These are phyloP conservation scores for Lachnellula cervina DNA, from an alignment of 2,329 filamentous ascomycete genomes.

Conservation along the genomic window DNA sequence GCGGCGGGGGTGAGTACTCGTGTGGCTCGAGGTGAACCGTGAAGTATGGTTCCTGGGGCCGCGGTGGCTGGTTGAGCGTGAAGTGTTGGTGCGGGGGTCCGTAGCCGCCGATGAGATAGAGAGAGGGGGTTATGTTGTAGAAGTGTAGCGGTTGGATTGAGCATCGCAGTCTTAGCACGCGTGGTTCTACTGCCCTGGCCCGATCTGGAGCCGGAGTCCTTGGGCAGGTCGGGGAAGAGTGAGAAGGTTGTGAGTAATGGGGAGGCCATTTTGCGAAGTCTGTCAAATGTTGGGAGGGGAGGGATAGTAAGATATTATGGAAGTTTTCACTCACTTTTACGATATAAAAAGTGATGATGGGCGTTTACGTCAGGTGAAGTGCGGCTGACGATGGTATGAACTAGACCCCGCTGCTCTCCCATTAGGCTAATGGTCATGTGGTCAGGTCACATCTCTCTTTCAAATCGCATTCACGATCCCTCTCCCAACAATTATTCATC, in stretches of 20 bases:
- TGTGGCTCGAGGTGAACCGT: neutral
- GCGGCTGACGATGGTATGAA: too few relatives aligned
- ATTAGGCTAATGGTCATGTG: too few relatives aligned
- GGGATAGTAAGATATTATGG: neutral
- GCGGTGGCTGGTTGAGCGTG: neutral
- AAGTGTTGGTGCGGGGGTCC: neutral
- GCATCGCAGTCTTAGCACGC: neutral
- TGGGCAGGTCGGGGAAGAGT: conserved; percentile 9
- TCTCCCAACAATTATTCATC: too few relatives aligned
- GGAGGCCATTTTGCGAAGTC: neutral
- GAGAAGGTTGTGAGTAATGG: neutral
- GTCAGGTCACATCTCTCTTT: too few relatives aligned
- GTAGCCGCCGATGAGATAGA: neutral
- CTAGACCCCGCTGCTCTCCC: too few relatives aligned
- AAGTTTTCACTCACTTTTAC: too few relatives aligned
- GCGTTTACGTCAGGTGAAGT: too few relatives aligned
- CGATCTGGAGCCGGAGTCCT: conserved; percentile 10
- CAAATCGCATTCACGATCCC: too few relatives aligned
- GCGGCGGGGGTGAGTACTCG: neutral
- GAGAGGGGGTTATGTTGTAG: neutral
- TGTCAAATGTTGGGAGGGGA: neutral
- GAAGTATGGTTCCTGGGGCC: neutral
- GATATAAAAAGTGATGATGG: too few relatives aligned
- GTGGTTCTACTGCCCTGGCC: neutral
- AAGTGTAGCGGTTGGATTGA: neutral